These are phyloP conservation scores for Penicillium simplicissimum DNA, from an alignment of 495 filamentous ascomycete genomes.

Conservation along the genomic window DNA sequence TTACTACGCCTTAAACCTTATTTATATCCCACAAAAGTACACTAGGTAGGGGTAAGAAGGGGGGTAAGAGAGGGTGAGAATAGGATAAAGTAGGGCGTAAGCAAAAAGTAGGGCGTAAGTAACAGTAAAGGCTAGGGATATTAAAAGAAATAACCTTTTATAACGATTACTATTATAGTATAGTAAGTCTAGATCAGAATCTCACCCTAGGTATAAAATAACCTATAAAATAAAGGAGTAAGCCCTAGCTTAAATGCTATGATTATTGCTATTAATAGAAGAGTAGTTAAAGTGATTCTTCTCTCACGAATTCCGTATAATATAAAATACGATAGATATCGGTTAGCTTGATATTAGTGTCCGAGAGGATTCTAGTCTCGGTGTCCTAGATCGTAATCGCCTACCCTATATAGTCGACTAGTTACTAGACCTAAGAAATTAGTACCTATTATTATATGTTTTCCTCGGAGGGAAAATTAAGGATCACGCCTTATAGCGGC, in stretches of 20 bases:
- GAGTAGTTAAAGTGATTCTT: too few relatives aligned
- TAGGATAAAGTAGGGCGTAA: neutral
- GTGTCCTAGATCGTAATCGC: constrained; percentile 20
- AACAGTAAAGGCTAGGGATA: too few relatives aligned
- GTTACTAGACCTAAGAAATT: constrained; percentile 14
- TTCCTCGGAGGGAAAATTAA: constrained; percentile 22
- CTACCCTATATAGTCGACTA: constrained; percentile 15
- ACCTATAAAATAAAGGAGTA: neutral
- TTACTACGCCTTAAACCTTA: neutral
- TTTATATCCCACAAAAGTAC: neutral
- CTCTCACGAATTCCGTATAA: too few relatives aligned
- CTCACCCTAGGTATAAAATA: constrained; percentile 2
- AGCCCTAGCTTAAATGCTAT: constrained; percentile 1
- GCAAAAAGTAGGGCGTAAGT: too few relatives aligned
- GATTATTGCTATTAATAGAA: too few relatives aligned
- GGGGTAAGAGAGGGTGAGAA: neutral
- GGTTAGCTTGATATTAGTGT: constrained; percentile 24
- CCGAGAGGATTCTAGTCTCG: constrained; percentile 12
- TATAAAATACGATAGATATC: constrained; percentile 16
- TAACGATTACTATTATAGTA: too few relatives aligned
- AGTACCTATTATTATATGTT: constrained; percentile 22
- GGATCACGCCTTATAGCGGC: constrained; percentile 16
- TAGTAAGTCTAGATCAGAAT: neutral
- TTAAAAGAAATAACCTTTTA: neutral
- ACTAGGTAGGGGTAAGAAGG: neutral